Conservation (phyloP, 2,329 filamentous ascomycete genomes). For the Colletotrichum trifolii region DNA sequence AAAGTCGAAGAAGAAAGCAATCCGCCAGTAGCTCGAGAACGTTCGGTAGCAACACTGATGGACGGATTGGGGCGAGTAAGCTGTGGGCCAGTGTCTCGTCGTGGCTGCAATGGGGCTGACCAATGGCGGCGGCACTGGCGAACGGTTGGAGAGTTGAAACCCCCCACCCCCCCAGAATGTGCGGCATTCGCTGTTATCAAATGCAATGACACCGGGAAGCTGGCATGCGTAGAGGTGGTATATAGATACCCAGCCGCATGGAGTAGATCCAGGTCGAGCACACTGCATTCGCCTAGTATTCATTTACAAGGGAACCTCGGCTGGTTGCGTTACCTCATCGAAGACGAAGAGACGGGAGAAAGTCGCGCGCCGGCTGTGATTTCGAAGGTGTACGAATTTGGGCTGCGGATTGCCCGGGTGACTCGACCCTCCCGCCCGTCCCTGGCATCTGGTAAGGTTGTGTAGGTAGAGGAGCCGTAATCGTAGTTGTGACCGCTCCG, state of each 20-base stretch:
- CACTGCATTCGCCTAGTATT: too few species aligned
- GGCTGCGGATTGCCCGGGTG: slow-evolving; percentile 20
- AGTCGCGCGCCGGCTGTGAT: too few species aligned
- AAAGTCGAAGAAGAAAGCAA: slow-evolving; percentile 13
- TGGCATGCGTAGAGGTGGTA: slow-evolving; percentile 16
- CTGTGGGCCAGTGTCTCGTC: slow-evolving; percentile 28
- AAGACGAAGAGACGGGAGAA: too few species aligned
- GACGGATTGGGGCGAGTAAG: slow-evolving; percentile 2
- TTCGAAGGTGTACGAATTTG: background rate
- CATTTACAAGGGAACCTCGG: too few species aligned
- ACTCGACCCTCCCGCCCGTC: slow-evolving; percentile 1
- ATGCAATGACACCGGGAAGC: background rate
- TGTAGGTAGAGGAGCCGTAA: slow-evolving; percentile 17
- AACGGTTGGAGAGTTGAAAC: background rate
- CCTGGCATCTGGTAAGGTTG: slow-evolving; percentile 22
- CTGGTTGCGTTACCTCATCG: too few species aligned
- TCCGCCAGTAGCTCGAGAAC: background rate
- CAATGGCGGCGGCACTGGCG: slow-evolving; percentile 1
- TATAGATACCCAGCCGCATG: slow-evolving; percentile 13
- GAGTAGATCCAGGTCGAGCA: background rate
- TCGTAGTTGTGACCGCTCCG: slow-evolving; percentile 16
- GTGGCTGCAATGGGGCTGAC: slow-evolving; percentile 17
- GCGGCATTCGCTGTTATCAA: background rate
- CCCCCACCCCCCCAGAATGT: slow-evolving; percentile 9
- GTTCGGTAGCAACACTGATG: slow-evolving; percentile 4